A percentile compares a stretch with the other conserved stretches of the same genome.
Evolutionary conservation across 768 basidiomycete species (phyloP).

Genomic region (Filobasidium floriforme): DNA sequence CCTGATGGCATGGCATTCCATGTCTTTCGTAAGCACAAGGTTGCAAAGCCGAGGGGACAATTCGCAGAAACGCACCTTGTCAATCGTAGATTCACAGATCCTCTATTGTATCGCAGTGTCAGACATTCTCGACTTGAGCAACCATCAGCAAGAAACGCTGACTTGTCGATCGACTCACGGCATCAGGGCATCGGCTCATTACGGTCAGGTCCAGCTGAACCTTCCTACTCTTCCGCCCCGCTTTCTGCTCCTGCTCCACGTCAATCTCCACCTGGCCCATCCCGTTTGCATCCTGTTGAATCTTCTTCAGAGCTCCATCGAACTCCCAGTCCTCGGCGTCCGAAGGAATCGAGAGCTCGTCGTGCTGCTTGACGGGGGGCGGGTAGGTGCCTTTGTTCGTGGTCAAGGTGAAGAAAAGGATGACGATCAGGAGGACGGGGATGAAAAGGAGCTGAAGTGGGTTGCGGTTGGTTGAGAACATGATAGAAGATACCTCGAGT

Average conservation of each 20-base stretch:
- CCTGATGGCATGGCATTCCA: conserved; percentile 18
- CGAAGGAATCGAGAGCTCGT: neutral
- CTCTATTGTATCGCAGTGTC: conserved; percentile 46
- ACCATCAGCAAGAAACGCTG: conserved; percentile 5
- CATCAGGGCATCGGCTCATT: conserved; percentile 73
- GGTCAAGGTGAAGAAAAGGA: neutral
- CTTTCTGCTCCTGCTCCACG: neutral
- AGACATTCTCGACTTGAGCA: neutral
- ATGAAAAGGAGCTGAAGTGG: neutral
- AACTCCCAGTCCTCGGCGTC: neutral
- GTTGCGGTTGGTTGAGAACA: neutral
- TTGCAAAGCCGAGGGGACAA: neutral
- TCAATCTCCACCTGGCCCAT: neutral
- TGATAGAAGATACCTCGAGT: too few species aligned
- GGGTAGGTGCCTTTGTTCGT: neutral
- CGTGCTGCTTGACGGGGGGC: neutral
- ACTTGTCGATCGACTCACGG: conserved; percentile 41
- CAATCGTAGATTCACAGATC: conserved; percentile 68
- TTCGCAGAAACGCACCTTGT: conserved; percentile 50
- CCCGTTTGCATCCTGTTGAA: neutral
- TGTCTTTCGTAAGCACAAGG: neutral
- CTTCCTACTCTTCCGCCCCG: neutral
- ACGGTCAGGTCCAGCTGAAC: conserved; percentile 56
- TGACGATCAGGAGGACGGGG: neutral
- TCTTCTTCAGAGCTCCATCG: neutral